These are phyloP conservation scores for Brassica napus DNA, from an alignment of 345 rosid species.

Conservation along the genomic window DNA sequence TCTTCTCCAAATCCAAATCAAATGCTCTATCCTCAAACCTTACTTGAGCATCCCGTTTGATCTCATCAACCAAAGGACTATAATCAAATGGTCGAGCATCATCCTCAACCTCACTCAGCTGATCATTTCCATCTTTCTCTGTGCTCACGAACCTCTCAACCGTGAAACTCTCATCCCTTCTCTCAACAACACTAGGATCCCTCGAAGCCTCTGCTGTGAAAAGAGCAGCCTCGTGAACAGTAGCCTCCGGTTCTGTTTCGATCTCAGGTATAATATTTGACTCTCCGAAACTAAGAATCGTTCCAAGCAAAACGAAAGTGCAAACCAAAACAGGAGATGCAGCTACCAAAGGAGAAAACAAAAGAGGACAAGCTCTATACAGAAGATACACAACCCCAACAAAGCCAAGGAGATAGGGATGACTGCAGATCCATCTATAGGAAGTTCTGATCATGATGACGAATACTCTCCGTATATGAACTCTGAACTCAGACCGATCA, in stretches of 20 bases:
- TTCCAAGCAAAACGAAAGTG: conserved; percentile 84
- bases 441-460: conserved; percentile 43
- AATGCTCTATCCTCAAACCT: conserved; percentile 45
- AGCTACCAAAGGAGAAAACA: conserved; percentile 75
- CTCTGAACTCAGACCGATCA: conserved; percentile 49
- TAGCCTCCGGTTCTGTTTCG: conserved; percentile 55
- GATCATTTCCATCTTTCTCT: conserved; percentile 46
- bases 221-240: conserved; percentile 46
- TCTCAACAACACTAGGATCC: conserved; percentile 52
- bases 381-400: conserved; percentile 55
- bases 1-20: conserved; percentile 39
- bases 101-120: no score
- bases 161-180: conserved; percentile 37
- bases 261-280: conserved; percentile 76
- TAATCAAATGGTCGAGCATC: no score
- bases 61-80: no score
- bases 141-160: conserved; percentile 43
- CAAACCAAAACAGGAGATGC: conserved; percentile 94
- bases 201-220: conserved; percentile 48
- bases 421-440: conserved; percentile 62
- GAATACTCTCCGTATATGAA: conserved; percentile 49
- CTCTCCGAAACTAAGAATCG: conserved; percentile 84
- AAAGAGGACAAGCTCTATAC: conserved; percentile 74
- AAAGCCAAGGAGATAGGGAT: conserved; percentile 70
- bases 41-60: no score